A percentile compares a stretch with the other conserved stretches of the same genome.
Conservation (phyloP, 1,284 basidiomycete species). For the Moniliella sp. region DNA sequence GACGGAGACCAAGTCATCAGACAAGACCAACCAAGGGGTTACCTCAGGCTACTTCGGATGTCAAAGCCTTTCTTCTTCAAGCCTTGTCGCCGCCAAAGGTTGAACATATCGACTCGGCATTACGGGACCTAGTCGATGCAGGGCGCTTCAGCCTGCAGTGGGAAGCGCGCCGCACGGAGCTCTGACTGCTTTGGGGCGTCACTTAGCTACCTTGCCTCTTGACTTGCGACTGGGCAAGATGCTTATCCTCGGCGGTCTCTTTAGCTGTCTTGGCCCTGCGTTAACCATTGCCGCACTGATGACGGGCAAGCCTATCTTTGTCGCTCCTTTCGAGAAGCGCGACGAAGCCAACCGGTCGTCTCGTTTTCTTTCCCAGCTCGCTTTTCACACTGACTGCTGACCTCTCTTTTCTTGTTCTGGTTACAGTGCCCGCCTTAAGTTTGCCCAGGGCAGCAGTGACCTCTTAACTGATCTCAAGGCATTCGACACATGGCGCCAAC, state of each 20-base stretch:
- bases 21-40: too few relatives aligned
- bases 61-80: slow-evolving; percentile 48
- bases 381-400: not conserved
- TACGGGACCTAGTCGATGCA: slow-evolving; percentile 52
- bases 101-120: slow-evolving; percentile 56
- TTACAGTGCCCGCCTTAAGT: slow-evolving; percentile 47
- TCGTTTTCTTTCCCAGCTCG: not conserved
- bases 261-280: slow-evolving; percentile 25
- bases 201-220: slow-evolving; percentile 60
- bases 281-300: slow-evolving; percentile 46
- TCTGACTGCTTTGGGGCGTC: slow-evolving; percentile 60
- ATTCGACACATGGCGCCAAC: slow-evolving; percentile 46
- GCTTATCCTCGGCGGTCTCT: slow-evolving; percentile 25
- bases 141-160: slow-evolving; percentile 50
- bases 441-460: slow-evolving; percentile 57
- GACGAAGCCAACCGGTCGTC: slow-evolving; percentile 53
- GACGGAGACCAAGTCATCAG: slow-evolving; percentile 51
- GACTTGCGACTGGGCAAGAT: slow-evolving; percentile 75
- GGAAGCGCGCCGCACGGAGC: slow-evolving; percentile 37
- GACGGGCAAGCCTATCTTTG: slow-evolving; percentile 67
- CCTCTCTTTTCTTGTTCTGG: not conserved
- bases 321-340: slow-evolving; percentile 56
- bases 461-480: slow-evolving; percentile 60
- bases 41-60: too few relatives aligned
- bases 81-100: slow-evolving; percentile 66